Conservation (phyloP, 1,284 basidiomycete genomes). For the Pseudozyma flocculosa region DNA sequence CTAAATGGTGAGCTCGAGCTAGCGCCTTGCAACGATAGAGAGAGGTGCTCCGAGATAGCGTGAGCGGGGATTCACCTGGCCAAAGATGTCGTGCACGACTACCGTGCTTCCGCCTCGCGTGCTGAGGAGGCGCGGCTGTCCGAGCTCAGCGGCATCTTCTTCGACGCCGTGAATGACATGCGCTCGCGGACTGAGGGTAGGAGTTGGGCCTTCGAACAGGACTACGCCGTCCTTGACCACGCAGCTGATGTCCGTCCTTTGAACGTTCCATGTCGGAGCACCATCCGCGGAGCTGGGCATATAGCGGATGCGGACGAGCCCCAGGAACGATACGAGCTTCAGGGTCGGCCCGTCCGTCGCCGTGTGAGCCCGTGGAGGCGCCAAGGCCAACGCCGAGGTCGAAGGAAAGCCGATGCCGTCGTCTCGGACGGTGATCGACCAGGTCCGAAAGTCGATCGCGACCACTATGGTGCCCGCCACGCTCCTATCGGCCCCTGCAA, state of each 20-base stretch:
- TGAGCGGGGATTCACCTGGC: background rate
- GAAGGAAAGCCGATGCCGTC: background rate
- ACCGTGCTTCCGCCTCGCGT: background rate
- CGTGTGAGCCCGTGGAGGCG: too few relatives aligned
- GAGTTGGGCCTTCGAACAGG: background rate
- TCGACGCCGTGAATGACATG: background rate
- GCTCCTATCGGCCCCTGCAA: too few relatives aligned
- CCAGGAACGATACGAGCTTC: background rate
- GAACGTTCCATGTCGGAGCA: background rate
- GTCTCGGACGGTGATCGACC: constrained; percentile 9
- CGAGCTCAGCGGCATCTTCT: background rate
- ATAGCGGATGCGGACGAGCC: background rate
- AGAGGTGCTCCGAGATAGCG: too few relatives aligned
- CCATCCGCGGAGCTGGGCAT: background rate
- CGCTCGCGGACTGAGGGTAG: background rate
- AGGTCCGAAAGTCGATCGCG: constrained; percentile 13
- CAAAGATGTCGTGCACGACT: background rate
- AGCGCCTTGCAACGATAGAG: too few relatives aligned
- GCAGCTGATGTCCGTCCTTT: background rate
- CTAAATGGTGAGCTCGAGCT: too few relatives aligned
- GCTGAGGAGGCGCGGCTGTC: background rate
- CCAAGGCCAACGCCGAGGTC: background rate
- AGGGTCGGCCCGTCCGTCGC: background rate
- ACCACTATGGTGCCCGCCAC: background rate
- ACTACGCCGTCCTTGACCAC: background rate